A percentile compares a stretch with the other conserved stretches of the same genome.
Conservation (phyloP, 2,329 filamentous ascomycete species). For the Metarhizium guizhouense region DNA sequence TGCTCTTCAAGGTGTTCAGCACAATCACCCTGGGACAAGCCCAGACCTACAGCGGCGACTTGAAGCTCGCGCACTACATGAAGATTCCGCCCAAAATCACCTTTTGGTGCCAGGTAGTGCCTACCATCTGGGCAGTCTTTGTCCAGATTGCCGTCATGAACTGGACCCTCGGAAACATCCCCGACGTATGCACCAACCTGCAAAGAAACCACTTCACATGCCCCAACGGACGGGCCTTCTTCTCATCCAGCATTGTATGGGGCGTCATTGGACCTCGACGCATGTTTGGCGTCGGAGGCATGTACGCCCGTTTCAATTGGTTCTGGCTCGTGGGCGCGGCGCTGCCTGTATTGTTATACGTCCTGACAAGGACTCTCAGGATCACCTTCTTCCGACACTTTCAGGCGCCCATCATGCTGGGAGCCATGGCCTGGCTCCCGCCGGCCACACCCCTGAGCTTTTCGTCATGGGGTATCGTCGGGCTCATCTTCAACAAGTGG, state of each 20-base stretch:
- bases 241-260: slow-evolving; percentile 47
- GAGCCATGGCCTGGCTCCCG: slow-evolving; percentile 32
- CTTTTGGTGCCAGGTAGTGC: slow-evolving; percentile 29
- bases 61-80: slow-evolving; percentile 42
- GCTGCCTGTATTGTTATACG: slow-evolving; percentile 42
- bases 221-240: slow-evolving; percentile 20
- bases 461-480: slow-evolving; percentile 47
- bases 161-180: too few species aligned
- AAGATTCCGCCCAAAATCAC: slow-evolving; percentile 34
- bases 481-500: slow-evolving; percentile 48
- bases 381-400: slow-evolving; percentile 35
- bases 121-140: too few species aligned
- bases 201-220: too few species aligned
- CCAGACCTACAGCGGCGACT: slow-evolving; percentile 36
- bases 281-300: too few species aligned
- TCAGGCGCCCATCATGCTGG: slow-evolving; percentile 46
- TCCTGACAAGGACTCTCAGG: slow-evolving; percentile 24
- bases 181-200: too few species aligned
- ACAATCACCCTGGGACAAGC: slow-evolving; percentile 25
- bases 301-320: too few species aligned
- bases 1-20: slow-evolving; percentile 18
- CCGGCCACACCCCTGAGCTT: slow-evolving; percentile 39
- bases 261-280: slow-evolving; percentile 37
- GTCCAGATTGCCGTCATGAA: too few species aligned
- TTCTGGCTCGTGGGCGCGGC: slow-evolving; percentile 18